Evolutionary conservation across 495 filamentous ascomycete species (phyloP), one percentile per base, ranked within the genome.

Genomic region (Neurospora sublineolata): DNA sequence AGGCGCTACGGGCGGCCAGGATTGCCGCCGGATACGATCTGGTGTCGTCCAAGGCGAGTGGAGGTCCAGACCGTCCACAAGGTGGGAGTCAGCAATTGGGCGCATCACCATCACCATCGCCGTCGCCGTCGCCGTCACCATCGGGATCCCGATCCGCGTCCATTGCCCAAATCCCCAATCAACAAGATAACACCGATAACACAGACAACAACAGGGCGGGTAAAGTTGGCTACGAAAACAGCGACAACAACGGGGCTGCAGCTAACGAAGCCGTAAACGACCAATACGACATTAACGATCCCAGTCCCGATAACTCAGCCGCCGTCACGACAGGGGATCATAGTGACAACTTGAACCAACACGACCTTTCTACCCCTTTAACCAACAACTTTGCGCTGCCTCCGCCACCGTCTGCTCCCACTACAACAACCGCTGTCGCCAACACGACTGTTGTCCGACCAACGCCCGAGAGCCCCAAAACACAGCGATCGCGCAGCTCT

Each of bases 11-110:
- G 9, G 73, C 76, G 3, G 39, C 76, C 46, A 75, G 64, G 37
- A 68, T 75, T 30, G 67, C 16, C 60, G 72, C 68, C 37, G 75
- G 77, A 75, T 75, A 75, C 73, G 75, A 79, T 40, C 73, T 78
- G 46, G 58, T 74, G 72, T 16, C 68, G 72, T 18, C 38, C 67
- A 67, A 41, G 39, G 68, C 60, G 38, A 27, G 37, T 44, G 38
- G 70, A 69, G n/a, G 37, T 27, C 33, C 33, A 36, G 33, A 36
- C 33, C 33, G 33, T 36, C 68, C 1, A 72, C n/a, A n/a, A n/a
- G 71, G 9, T 71, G 74, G 52, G 67, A 67, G 23, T 76, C 75
- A 67, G 77, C n/a, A n/a, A n/a, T 23, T 52, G 44, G 44, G 20
- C 44, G 76, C 73, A 14, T 76, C 76, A 23, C 73, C 70, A 11